Percentiles rank a stretch among this genome's conserved stretches.
Evolutionary conservation across 1,284 basidiomycete genomes (phyloP).

Genomic region (Ustilago sp.): DNA sequence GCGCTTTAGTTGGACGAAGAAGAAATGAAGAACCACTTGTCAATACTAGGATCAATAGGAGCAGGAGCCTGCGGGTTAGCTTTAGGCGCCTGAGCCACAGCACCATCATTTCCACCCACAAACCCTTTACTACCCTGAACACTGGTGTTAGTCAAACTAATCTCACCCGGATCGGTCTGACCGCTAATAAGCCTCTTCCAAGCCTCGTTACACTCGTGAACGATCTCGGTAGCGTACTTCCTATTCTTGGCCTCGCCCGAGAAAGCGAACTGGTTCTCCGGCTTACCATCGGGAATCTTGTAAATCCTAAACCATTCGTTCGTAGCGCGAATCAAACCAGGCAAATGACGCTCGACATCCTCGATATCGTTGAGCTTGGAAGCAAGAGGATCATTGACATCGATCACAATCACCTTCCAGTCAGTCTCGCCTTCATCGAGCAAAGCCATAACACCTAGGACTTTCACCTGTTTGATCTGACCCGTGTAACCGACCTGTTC

Average conservation of each 20-base stretch:
- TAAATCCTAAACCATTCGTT: constrained; percentile 90
- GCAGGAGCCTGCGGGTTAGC: constrained; percentile 74
- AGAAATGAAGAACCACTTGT: constrained; percentile 70
- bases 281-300: constrained; percentile 97
- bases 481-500: constrained; percentile 98
- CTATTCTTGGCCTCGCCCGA: constrained; percentile 97
- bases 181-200: constrained; percentile 94
- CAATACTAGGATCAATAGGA: constrained; percentile 68
- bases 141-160: constrained; percentile 74
- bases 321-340: constrained; percentile 84
- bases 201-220: constrained; percentile 98
- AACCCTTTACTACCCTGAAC: constrained; percentile 81
- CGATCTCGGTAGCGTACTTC: constrained; percentile 98
- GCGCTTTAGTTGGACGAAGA: constrained; percentile 44
- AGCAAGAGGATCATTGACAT: constrained; percentile 95
- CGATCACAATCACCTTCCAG: constrained; percentile 78
- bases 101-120: constrained; percentile 75
- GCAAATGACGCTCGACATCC: constrained; percentile 98
- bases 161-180: constrained; percentile 72
- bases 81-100: constrained; percentile 78
- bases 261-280: constrained; percentile 98
- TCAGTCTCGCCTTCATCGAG: constrained; percentile 69
- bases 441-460: constrained; percentile 99
- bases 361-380: constrained; percentile 98
- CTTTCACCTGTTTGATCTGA: constrained; percentile 99